These are phyloP conservation scores for Bathelium albidoporum DNA, from an alignment of 495 filamentous ascomycete species.

Conservation along the genomic window DNA sequence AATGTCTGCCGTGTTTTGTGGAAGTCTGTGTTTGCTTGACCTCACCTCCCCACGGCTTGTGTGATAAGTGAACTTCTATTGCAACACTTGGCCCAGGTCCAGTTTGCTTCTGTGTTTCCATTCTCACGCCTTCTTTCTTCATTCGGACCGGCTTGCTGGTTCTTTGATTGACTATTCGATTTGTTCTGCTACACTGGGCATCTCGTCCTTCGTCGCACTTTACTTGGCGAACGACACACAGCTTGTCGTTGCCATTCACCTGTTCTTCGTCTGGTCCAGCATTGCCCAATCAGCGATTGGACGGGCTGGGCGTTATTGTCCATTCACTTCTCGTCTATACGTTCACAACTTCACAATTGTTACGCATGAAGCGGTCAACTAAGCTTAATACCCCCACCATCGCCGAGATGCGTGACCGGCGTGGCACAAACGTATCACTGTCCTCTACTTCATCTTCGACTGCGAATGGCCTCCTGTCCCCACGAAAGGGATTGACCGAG, in stretches of 20 bases:
- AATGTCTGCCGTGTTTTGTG: not conserved
- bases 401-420: conserved; percentile 27
- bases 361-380: conserved; percentile 5
- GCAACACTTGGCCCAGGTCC: not conserved
- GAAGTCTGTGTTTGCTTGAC: not conserved
- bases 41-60: not conserved
- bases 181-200: not conserved
- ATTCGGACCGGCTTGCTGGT: not conserved
- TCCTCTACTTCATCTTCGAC: conserved; percentile 25
- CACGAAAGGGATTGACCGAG: conserved; percentile 50
- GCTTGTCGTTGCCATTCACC: not conserved
- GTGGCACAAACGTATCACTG: conserved; percentile 27
- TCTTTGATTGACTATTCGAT: not conserved
- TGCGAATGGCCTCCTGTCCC: conserved; percentile 33
- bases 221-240: not conserved
- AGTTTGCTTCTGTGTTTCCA: not conserved
- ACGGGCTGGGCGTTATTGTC: not conserved
- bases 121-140: not conserved
- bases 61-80: not conserved
- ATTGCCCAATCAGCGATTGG: conserved; percentile 3
- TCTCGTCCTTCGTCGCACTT: not conserved
- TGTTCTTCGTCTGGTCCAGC: not conserved
- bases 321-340: not conserved
- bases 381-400: conserved; percentile 2
- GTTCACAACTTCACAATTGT: not conserved